phyloP scores from a whole-genome alignment of 176 grass and related monocot species.

The Cocos nucifera region DNA sequence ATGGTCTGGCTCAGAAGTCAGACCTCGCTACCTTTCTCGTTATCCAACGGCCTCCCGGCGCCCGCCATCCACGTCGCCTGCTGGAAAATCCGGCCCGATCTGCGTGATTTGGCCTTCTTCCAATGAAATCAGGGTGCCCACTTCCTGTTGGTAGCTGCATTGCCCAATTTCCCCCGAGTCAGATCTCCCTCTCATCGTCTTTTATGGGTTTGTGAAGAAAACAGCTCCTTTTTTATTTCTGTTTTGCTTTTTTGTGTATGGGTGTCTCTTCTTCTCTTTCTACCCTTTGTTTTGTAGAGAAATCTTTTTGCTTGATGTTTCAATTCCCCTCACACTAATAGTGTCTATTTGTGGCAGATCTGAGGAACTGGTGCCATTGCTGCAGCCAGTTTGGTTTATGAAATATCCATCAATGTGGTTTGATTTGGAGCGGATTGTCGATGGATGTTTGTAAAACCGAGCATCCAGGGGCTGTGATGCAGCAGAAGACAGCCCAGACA shows the following conservation, averaged over 20 bases:
- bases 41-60: background rate
- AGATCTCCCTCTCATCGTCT: background rate
- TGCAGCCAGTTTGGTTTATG: conserved; percentile 19
- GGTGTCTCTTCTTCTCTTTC: conserved; percentile 3
- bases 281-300: background rate
- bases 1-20: no score
- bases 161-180: no score
- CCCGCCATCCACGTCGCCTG: no score
- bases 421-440: conserved; percentile 17
- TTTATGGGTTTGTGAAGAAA: no score
- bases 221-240: background rate
- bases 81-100: background rate
- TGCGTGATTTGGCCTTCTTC: background rate
- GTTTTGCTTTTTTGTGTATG: background rate
- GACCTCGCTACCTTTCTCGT: background rate
- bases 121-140: no score
- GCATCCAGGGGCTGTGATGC: background rate
- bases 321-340: conserved; percentile 7
- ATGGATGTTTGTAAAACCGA: conserved; percentile 42
- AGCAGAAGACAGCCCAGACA: conserved; percentile 25
- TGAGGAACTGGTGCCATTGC: background rate
- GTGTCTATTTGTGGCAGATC: conserved; percentile 28
- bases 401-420: conserved; percentile 46
- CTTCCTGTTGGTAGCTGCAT: no score
- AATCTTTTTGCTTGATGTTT: background rate